Base-by-base conservation (phyloP, 345 rosid species). In the Rhodamnia argentea region DNA sequence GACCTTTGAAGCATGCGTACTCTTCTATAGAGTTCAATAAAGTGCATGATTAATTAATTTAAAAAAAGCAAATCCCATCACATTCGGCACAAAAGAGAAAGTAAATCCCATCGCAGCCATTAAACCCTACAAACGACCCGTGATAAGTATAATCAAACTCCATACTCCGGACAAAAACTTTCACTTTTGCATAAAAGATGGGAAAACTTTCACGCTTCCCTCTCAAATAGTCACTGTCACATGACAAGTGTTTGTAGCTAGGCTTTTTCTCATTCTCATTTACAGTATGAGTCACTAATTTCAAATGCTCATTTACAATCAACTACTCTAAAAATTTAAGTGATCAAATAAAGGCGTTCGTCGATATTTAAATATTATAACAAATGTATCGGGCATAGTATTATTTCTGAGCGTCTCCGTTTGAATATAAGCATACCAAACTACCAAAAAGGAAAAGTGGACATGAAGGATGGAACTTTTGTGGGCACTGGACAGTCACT, bases 181-280 rank as follows among this genome's bases (percentile, higher is more conserved):
- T 18, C 26, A 10, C 81, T 32, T 70, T 70, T 70, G 47, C 81
- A 70, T 37, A 70, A 37, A 70, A 70, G 47, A 70, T 70, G 47
- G 60, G 26, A 37, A 70, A 37, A 70, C 81, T 37, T 70, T 70
- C 47, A 37, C 81, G 47, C 37, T 70, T 70, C 42, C 42, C 59
- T 58, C 18, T 32, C 47, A 83, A n/a, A 56, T 20, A 85, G 89
- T 90, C 93, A 88, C 86, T 90, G 84, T 82, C 85, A 86, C 84
- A 87, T 84, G 90, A 84, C 82, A 84, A 84, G 26, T 1, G 26
- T 26, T n/a, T 42, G 86, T 9, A 64, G 0, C 81, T 70, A 10
- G 47, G 81, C 47, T 70, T 70, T 70, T 42, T 18, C 47, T 70
- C 81, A 10, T 1, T 70, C 24, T 37, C 24, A 1, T 64, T 53